These are phyloP conservation scores for Tylopilus rubrobrunneus DNA, from an alignment of 768 basidiomycete species.

Conservation along the genomic window DNA sequence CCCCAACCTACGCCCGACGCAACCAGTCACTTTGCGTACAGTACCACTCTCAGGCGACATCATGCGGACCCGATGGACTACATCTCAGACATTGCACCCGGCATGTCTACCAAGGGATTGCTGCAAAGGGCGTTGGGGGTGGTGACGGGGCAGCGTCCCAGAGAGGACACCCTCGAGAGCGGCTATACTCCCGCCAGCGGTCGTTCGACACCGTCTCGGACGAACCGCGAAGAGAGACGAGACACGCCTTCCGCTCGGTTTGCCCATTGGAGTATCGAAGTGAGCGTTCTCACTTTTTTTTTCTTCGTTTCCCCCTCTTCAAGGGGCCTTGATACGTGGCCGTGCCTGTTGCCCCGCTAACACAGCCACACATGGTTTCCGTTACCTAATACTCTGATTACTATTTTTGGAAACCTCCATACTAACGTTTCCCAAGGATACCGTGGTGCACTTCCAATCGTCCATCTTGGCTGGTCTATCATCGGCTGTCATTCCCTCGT, in stretches of 20 bases:
- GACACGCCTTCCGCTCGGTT: slow-evolving; percentile 67
- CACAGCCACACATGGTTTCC: slow-evolving; percentile 4
- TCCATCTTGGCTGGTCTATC: slow-evolving; percentile 61
- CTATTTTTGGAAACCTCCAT: not conserved
- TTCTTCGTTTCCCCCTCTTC: not conserved
- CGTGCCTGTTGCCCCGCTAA: not conserved
- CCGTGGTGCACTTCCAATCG: slow-evolving; percentile 66
- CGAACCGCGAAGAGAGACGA: slow-evolving; percentile 30
- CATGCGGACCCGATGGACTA: slow-evolving; percentile 39
- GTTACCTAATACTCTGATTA: not conserved
- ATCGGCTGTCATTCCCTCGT: slow-evolving; percentile 53
- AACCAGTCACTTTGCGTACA: slow-evolving; percentile 75
- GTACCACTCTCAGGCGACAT: slow-evolving; percentile 74
- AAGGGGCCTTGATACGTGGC: not conserved
- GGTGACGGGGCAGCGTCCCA: slow-evolving; percentile 25
- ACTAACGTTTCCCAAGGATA: slow-evolving; percentile 48
- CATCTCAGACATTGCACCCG: slow-evolving; percentile 29
- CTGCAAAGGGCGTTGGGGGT: slow-evolving; percentile 43
- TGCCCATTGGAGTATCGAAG: slow-evolving; percentile 63
- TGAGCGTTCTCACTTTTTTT: slow-evolving; percentile 30
- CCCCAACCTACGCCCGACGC: slow-evolving; percentile 63
- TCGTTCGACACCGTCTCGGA: slow-evolving; percentile 4
- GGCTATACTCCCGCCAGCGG: slow-evolving; percentile 35
- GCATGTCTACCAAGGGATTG: slow-evolving; percentile 44
- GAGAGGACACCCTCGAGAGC: slow-evolving; percentile 33